Conservation (phyloP, 345 rosid species). For the Moringa oleifera region DNA sequence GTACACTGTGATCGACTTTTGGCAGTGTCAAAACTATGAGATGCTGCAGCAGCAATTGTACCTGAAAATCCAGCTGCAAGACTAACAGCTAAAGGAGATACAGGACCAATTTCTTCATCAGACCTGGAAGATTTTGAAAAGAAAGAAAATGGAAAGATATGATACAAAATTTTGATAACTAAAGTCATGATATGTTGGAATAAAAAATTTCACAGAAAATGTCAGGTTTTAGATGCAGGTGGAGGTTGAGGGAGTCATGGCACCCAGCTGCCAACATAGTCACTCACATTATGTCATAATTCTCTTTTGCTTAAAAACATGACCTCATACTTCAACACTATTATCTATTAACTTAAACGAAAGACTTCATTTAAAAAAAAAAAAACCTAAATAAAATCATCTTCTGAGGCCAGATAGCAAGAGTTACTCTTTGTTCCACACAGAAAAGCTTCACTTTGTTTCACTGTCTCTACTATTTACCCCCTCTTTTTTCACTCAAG, state of each 20-base stretch:
- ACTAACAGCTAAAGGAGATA: constrained; percentile 64
- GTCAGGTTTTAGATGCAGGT: neutral
- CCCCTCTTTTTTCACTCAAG: too few species aligned
- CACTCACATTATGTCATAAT: neutral
- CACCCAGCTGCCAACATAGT: neutral
- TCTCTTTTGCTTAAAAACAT: too few species aligned
- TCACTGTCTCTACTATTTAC: too few species aligned
- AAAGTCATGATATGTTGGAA: too few species aligned
- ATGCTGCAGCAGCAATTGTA: constrained; percentile 79
- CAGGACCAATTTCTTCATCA: constrained; percentile 70
- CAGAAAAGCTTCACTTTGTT: too few species aligned
- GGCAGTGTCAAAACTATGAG: constrained; percentile 91
- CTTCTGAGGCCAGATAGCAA: too few species aligned
- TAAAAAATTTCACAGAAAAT: too few species aligned
- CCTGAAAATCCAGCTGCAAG: constrained; percentile 84
- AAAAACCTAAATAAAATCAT: neutral
- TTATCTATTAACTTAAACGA: neutral
- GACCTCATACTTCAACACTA: neutral
- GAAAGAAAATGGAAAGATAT: neutral
- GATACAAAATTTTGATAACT: neutral
- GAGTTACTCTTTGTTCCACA: too few species aligned
- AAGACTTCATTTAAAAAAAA: neutral
- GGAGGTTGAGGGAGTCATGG: neutral
- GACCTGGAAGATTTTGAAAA: constrained; percentile 35
- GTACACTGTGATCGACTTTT: constrained; percentile 72